phyloP scores from a whole-genome alignment of 495 filamentous ascomycete species.

The Pyrenula massariospora region DNA sequence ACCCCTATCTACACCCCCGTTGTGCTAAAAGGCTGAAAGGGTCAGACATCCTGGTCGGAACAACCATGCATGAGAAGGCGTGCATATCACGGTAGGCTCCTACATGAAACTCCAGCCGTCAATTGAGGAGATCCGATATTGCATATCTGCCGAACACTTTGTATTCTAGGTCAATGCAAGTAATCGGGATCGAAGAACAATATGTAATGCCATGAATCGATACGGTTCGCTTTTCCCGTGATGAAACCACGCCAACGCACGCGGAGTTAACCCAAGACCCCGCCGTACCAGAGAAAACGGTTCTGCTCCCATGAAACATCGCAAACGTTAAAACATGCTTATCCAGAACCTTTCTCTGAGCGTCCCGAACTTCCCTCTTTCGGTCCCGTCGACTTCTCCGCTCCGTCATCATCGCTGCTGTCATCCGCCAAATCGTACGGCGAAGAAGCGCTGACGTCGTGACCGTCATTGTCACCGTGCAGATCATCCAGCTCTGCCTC shows the following conservation, averaged over 20 bases:
- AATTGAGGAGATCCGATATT: too few species aligned
- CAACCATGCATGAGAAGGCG: too few species aligned
- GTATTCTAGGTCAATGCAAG: not conserved
- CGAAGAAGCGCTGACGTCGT: conserved; percentile 13
- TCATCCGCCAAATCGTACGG: conserved; percentile 31
- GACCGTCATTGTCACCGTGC: conserved; percentile 11
- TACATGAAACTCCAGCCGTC: too few species aligned
- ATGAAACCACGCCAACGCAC: not conserved
- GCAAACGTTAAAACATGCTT: not conserved
- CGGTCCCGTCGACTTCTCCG: not conserved
- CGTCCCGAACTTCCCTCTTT: not conserved
- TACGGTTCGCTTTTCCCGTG: too few species aligned
- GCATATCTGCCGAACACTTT: too few species aligned
- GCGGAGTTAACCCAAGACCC: not conserved
- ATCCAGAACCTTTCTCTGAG: not conserved
- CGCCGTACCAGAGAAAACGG: too few species aligned
- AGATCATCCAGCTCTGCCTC: conserved; percentile 77
- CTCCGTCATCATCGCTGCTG: conserved; percentile 26
- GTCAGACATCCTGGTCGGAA: too few species aligned
- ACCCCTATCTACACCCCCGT: too few species aligned
- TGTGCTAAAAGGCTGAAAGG: too few species aligned
- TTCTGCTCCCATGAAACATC: not conserved
- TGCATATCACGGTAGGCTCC: too few species aligned
- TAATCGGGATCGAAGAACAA: not conserved
- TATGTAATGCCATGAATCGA: too few species aligned